Evolutionary conservation across 306 rosid genomes (phyloP).

Genomic region (Fragaria ananassa): DNA sequence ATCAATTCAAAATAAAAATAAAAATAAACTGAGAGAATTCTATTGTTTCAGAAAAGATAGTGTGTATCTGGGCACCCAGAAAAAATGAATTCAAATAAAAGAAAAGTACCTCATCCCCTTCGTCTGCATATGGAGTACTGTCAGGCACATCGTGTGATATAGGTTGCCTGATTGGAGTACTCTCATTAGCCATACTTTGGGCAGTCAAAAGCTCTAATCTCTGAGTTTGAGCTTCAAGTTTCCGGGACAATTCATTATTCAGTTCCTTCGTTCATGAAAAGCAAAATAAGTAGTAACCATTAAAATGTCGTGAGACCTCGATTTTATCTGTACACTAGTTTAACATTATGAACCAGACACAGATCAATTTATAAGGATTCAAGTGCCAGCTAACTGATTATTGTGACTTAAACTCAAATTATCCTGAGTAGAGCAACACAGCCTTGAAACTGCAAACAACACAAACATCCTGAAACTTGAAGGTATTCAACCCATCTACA

Average conservation of each 20-base stretch:
- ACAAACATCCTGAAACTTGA: not conserved
- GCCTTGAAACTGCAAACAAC: not conserved
- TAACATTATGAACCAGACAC: not conserved
- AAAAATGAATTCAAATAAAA: slow-evolving; percentile 1
- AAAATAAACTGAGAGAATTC: not conserved
- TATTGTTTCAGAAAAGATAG: not conserved
- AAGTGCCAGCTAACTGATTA: not conserved
- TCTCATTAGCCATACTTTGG: slow-evolving; percentile 72
- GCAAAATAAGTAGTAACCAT: slow-evolving; percentile 23
- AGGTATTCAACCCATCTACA: not conserved
- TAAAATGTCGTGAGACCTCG: not conserved
- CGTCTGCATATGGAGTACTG: slow-evolving; percentile 72
- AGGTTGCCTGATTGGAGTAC: slow-evolving; percentile 49
- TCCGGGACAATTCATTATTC: slow-evolving; percentile 74
- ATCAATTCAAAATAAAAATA: not conserved
- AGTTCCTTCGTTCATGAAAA: slow-evolving; percentile 55
- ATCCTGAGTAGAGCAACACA: not conserved
- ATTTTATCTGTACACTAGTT: not conserved
- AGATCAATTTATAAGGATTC: not conserved
- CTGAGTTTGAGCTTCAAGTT: slow-evolving; percentile 92
- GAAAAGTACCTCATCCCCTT: slow-evolving; percentile 85
- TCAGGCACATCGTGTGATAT: slow-evolving; percentile 43
- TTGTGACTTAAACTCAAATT: not conserved
- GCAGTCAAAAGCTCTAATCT: slow-evolving; percentile 93
- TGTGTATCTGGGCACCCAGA: not conserved